These are phyloP conservation scores for Solanum bulbocastanum DNA, from an alignment of 257 asterid genomes.

Conservation along the genomic window DNA sequence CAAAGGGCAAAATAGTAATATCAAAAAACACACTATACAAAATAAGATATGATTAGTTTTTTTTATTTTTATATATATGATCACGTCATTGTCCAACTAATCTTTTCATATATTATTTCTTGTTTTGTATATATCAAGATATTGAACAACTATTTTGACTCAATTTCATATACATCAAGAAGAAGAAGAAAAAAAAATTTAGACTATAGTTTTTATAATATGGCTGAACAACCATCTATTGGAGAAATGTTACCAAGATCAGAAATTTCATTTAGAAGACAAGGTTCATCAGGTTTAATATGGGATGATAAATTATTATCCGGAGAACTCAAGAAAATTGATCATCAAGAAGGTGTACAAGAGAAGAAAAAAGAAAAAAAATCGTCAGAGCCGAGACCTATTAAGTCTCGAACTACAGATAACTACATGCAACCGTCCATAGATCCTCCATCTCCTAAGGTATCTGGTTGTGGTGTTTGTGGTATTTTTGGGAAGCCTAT, in stretches of 20 bases:
- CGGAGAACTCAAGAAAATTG: slow-evolving; percentile 19
- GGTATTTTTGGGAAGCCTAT: slow-evolving; percentile 25
- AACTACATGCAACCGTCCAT: slow-evolving; percentile 8
- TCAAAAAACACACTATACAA: not conserved
- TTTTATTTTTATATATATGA: not conserved
- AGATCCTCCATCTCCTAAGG: slow-evolving; percentile 46
- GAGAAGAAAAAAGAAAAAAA: not conserved
- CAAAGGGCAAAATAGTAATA: not conserved
- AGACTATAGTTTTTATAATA: not conserved
- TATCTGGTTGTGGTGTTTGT: slow-evolving; percentile 33
- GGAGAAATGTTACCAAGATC: slow-evolving; percentile 25
- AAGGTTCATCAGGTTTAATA: slow-evolving; percentile 42
- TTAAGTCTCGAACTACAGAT: not conserved
- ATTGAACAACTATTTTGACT: not conserved
- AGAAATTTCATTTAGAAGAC: slow-evolving; percentile 36
- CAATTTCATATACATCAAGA: not conserved
- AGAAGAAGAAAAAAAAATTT: not conserved
- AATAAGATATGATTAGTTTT: not conserved
- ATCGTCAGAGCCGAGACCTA: not conserved
- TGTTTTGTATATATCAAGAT: not conserved
- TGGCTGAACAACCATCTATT: not conserved
- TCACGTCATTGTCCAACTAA: not conserved
- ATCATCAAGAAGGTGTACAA: not conserved
- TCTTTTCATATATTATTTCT: not conserved
- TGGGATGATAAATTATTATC: slow-evolving; percentile 36